Conservation (phyloP, 2,329 filamentous ascomycete species). For the Beauveria brongniartii region DNA sequence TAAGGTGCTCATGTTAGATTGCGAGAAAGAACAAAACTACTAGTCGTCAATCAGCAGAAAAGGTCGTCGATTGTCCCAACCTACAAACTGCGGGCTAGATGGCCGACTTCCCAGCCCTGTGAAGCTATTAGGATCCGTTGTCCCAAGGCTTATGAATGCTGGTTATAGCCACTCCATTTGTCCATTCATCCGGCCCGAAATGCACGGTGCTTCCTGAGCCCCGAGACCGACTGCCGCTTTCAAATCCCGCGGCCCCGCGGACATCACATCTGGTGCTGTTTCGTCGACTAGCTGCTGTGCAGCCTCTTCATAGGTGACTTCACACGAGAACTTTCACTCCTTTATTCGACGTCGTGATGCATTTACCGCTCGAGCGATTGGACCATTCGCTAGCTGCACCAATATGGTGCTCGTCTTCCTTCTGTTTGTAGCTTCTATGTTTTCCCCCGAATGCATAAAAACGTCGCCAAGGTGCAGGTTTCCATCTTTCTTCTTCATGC, state of each 20-base stretch:
- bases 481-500: background rate
- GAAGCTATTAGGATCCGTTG: background rate
- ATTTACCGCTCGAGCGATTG: background rate
- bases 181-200: slow-evolving; percentile 2
- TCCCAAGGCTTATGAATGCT: background rate
- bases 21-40: no score
- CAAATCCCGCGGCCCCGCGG: slow-evolving; percentile 9
- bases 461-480: background rate
- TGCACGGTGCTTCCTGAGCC: slow-evolving; percentile 9
- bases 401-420: background rate
- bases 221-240: slow-evolving; percentile 10
- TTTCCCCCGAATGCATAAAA: background rate
- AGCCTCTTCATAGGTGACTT: background rate
- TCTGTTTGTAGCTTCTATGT: background rate
- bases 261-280: background rate
- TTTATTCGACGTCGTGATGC: background rate
- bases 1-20: no score
- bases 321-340: background rate
- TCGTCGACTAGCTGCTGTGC: background rate
- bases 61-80: no score
- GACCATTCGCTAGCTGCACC: background rate
- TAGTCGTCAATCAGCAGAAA: no score
- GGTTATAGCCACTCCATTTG: background rate
- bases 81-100: no score
- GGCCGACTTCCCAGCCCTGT: slow-evolving; percentile 4